Base-by-base conservation (phyloP, 73 alveolate species). In the Stentor coeruleus region DNA sequence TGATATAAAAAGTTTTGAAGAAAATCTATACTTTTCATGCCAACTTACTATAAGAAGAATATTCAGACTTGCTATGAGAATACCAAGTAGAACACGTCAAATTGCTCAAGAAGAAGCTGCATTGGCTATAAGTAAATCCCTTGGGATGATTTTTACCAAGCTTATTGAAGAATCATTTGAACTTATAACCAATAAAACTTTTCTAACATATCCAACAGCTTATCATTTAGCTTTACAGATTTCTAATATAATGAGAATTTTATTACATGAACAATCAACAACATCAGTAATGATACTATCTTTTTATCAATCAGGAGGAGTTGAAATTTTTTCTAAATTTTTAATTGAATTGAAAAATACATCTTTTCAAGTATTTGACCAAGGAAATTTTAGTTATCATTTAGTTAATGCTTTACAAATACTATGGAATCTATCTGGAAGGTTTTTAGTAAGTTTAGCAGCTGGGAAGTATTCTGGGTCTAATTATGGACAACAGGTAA, bases 371-470 rank as follows among this genome's bases (percentile, higher is more conserved):
- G 36, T 75, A n/a, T 14, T 14, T 40, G 6, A n/a, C n/a, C 36
- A 75, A 38, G 66, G 39, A 66, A n/a, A 39, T n/a, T 39, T 39
- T 20, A 31, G 59, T 20, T 39, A 75, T 37, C 59, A 75, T 37
- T 38, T 37, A 15, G 59, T 37, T n/a, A 75, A 75, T 2, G 26
- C 38, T 30, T 33, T 75, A 1, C 83, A 75, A 38, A 75, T 75
- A 20, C 38, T 75, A 36, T 75, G 59, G 30, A 31, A 75, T 75
- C 72, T 75, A 15, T 36, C 38, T 26, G 83, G 83, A 39, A 75
- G 39, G 38, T 15, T 35, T 38, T 36, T 75, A 38, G 83, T 37
- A 39, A 35, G 74, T 20, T 37, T 75, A 14, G 83, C 39, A 1
- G 39, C 40, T 39, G 59, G 74, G 0, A 75, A 75, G 38, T 75